Percentiles rank a stretch among this genome's conserved stretches.
These are phyloP conservation scores for Wickerhamomyces pijperi DNA, from an alignment of 805 yeast species.

Conservation along the genomic window DNA sequence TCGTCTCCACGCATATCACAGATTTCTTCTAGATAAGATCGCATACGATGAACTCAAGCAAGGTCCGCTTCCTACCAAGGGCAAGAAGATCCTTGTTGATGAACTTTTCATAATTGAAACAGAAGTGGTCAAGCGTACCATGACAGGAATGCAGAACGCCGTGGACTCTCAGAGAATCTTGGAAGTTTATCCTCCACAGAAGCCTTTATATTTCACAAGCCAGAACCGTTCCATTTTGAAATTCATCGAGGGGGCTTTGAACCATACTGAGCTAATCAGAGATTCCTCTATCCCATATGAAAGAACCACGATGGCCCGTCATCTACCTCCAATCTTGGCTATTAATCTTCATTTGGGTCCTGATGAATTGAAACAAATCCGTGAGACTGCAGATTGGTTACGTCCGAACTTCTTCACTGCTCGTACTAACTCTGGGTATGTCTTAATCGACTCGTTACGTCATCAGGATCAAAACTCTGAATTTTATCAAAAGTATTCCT, in stretches of 20 bases:
- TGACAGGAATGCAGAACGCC: not conserved
- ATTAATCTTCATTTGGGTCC: conserved; percentile 46
- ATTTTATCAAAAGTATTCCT: conserved; percentile 37
- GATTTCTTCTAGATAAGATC: conserved; percentile 44
- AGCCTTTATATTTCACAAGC: not conserved
- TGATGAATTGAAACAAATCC: conserved; percentile 42
- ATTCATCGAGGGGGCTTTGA: conserved; percentile 53
- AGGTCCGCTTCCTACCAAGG: conserved; percentile 3
- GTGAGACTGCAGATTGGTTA: conserved; percentile 45
- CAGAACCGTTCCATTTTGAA: conserved; percentile 32
- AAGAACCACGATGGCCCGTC: conserved; percentile 36
- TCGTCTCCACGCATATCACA: conserved; percentile 40
- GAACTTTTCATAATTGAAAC: conserved; percentile 31
- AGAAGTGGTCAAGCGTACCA: conserved; percentile 18
- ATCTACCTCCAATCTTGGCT: conserved; percentile 54
- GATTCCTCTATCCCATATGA: conserved; percentile 25
- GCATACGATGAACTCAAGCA: conserved; percentile 35
- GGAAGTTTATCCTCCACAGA: not conserved
- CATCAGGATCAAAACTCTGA: conserved; percentile 18
- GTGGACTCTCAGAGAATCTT: not conserved
- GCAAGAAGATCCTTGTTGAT: conserved; percentile 9
- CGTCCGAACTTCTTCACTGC: conserved; percentile 46
- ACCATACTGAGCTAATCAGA: conserved; percentile 30
- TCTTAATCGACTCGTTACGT: conserved; percentile 21
- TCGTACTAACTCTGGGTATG: conserved; percentile 19